Percentiles rank a stretch among this genome's conserved stretches.
Evolutionary conservation across 306 rosid species (phyloP).

Genomic region (Ormosia emarginata): DNA sequence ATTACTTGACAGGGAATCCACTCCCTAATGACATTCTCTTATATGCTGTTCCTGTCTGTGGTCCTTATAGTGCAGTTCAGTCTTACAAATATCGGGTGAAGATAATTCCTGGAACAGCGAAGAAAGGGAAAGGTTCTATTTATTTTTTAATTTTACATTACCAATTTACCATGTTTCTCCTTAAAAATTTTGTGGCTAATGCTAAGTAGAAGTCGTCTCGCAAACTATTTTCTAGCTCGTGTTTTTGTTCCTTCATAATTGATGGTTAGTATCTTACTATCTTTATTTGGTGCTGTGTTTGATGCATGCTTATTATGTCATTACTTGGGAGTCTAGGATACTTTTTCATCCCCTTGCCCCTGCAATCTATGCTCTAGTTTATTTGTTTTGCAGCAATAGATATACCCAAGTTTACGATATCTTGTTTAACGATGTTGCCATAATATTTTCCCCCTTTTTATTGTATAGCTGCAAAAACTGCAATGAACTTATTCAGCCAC

Average conservation of each 20-base stretch:
- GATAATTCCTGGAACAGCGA: slow-evolving; percentile 84
- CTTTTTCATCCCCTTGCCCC: no score
- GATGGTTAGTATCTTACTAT: not conserved
- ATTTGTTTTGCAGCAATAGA: not conserved
- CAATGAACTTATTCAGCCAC: slow-evolving; percentile 93
- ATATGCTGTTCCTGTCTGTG: slow-evolving; percentile 90
- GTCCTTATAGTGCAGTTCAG: slow-evolving; percentile 82
- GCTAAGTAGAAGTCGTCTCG: not conserved
- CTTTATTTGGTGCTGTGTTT: not conserved
- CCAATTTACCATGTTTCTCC: slow-evolving; percentile 1
- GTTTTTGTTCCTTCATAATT: not conserved
- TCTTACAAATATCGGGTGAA: slow-evolving; percentile 89
- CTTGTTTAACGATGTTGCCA: slow-evolving; percentile 3
- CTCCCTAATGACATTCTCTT: slow-evolving; percentile 83
- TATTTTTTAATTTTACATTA: not conserved
- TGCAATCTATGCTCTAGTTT: not conserved
- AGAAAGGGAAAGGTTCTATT: slow-evolving; percentile 86
- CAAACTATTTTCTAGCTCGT: not conserved
- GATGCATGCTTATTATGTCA: not conserved
- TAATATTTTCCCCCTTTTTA: not conserved
- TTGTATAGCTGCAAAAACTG: slow-evolving; percentile 78
- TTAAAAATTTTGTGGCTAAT: not conserved
- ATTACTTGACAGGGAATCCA: slow-evolving; percentile 96
- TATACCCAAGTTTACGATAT: not conserved
- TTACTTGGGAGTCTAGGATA: not conserved